Percentiles rank a stretch among this genome's conserved stretches.
Evolutionary conservation across 495 filamentous ascomycete species (phyloP).

Genomic region (Neurospora tetrasperma): DNA sequence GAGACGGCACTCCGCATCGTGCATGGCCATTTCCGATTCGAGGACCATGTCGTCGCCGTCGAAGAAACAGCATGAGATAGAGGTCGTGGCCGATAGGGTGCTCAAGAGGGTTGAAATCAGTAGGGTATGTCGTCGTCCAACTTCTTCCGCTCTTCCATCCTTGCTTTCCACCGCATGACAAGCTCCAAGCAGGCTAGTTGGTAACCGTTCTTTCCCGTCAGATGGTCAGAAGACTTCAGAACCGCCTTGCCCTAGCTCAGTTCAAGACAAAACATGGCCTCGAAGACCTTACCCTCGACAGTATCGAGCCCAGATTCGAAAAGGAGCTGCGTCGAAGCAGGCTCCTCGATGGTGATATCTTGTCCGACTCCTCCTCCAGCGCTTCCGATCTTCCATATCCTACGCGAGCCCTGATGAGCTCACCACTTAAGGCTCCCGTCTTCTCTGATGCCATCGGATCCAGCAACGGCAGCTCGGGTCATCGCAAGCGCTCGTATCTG

Average conservation of each 20-base stretch:
- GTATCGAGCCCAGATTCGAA: conserved; percentile 64
- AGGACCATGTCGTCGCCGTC: conserved; percentile 45
- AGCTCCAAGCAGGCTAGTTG: neutral
- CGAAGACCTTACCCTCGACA: conserved; percentile 65
- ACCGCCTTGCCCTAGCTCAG: conserved; percentile 87
- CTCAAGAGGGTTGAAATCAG: conserved; percentile 68
- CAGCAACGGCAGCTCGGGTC: conserved; percentile 42
- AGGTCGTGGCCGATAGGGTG: conserved; percentile 59
- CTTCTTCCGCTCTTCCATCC: neutral
- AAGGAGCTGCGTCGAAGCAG: conserved; percentile 59
- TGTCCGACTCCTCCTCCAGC: conserved; percentile 77
- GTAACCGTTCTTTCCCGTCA: conserved; percentile 27
- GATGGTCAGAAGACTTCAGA: conserved; percentile 86
- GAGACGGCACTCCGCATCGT: conserved; percentile 7
- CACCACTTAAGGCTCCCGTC: conserved; percentile 53
- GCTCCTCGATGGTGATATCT: conserved; percentile 48
- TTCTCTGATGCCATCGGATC: conserved; percentile 60
- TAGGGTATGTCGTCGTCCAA: conserved; percentile 48
- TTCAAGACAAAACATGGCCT: conserved; percentile 93
- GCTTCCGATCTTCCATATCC: conserved; percentile 48
- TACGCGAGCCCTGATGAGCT: conserved; percentile 45
- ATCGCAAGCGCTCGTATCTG: conserved; percentile 47
- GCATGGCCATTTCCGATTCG: conserved; percentile 16
- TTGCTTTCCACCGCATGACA: conserved; percentile 2
- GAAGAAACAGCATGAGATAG: conserved; percentile 42